These are phyloP conservation scores for Seiridium cupressi DNA, from an alignment of 2,329 filamentous ascomycete species.

Conservation along the genomic window DNA sequence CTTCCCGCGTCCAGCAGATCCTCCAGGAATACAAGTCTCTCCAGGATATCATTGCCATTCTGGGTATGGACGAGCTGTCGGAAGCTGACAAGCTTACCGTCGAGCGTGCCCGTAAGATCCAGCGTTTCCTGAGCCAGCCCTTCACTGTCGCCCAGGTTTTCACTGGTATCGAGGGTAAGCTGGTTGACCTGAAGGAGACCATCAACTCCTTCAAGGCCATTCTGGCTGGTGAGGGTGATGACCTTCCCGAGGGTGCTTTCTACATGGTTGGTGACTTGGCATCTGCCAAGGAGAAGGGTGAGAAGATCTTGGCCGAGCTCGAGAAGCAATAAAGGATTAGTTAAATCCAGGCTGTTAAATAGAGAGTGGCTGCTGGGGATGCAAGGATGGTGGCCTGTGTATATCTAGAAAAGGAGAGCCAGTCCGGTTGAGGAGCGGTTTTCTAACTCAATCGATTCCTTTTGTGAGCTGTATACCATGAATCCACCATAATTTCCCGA, in stretches of 20 bases:
- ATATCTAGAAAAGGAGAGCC: constrained; percentile 53
- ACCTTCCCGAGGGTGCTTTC: constrained; percentile 89
- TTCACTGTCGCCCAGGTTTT: constrained; percentile 87
- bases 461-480: constrained; percentile 64
- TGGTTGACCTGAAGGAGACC: constrained; percentile 98
- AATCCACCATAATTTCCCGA: constrained; percentile 46
- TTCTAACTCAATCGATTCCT: constrained; percentile 55
- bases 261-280: constrained; percentile 99
- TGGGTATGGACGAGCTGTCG: constrained; percentile 99
- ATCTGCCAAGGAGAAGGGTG: constrained; percentile 91
- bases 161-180: constrained; percentile 91
- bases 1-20: constrained; percentile 96
- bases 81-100: constrained; percentile 99
- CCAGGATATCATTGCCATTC: constrained; percentile 99
- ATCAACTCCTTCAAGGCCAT: constrained; percentile 97
- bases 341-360: constrained; percentile 22
- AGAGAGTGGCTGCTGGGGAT: constrained; percentile 25
- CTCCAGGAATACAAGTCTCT: constrained; percentile 99
- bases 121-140: constrained; percentile 99
- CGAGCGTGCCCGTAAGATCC: constrained; percentile 99
- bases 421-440: constrained; percentile 43
- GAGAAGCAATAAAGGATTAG: constrained; percentile 55
- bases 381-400: constrained; percentile 46
- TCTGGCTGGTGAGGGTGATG: constrained; percentile 90
- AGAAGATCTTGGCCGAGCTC: constrained; percentile 98